Conservation (phyloP, 2,329 filamentous ascomycete species). For the Exophiala sp. region DNA sequence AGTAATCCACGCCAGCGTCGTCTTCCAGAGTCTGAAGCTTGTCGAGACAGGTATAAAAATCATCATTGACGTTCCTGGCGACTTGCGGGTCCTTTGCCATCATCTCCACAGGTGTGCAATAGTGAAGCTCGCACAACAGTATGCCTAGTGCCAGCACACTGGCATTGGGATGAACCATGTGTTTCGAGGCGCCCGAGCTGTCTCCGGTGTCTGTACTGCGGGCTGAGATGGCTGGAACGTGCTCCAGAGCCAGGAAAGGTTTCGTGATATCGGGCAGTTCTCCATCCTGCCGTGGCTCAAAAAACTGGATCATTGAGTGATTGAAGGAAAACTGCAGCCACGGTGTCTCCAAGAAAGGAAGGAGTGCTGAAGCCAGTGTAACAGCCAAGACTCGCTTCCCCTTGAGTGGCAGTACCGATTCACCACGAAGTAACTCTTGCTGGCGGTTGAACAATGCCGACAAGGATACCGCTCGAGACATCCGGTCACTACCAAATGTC, state of each 20-base stretch:
- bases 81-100: constrained; percentile 22
- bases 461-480: constrained; percentile 7
- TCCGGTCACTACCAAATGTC: constrained; percentile 7
- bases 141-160: constrained; percentile 30
- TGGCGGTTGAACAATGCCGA: constrained; percentile 8
- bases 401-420: constrained; percentile 4
- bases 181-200: constrained; percentile 24
- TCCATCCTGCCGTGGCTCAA: constrained; percentile 9
- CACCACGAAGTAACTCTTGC: constrained; percentile 8
- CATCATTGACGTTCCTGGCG: constrained; percentile 28
- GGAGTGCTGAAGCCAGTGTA: constrained; percentile 4
- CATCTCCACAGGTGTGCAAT: constrained; percentile 30
- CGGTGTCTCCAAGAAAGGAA: constrained; percentile 3
- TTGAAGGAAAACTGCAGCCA: constrained; percentile 7
- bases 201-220: constrained; percentile 14
- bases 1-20: constrained; percentile 30
- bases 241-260: constrained; percentile 7
- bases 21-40: constrained; percentile 28
- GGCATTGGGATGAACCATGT: constrained; percentile 29
- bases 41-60: constrained; percentile 30
- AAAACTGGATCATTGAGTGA: constrained; percentile 9
- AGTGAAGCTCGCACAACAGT: constrained; percentile 32
- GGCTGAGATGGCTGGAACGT: constrained; percentile 5
- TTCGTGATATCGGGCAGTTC: constrained; percentile 10
- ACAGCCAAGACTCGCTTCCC: constrained; percentile 3